These are phyloP conservation scores for Xylariaceae sp. DNA, from an alignment of 2,329 filamentous ascomycete genomes.

Conservation along the genomic window DNA sequence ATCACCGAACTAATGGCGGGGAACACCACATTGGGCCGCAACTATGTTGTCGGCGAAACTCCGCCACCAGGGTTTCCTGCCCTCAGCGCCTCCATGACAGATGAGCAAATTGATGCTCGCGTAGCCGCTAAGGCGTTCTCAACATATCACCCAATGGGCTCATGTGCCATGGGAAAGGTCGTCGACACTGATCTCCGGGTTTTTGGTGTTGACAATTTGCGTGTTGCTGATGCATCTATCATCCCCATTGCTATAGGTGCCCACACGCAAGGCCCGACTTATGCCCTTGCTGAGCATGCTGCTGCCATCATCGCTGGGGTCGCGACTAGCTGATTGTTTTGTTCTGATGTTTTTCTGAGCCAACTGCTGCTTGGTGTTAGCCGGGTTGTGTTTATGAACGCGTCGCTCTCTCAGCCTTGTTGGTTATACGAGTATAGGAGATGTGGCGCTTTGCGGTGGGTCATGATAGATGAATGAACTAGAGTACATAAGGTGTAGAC, in stretches of 20 bases:
- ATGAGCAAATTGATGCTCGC: background rate
- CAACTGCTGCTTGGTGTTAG: no score
- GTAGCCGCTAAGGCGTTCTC: background rate
- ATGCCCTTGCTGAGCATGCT: slow-evolving; percentile 58
- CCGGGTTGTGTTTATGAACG: no score
- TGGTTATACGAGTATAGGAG: no score
- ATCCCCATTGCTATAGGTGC: slow-evolving; percentile 39
- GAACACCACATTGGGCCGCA: background rate
- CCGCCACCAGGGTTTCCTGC: background rate
- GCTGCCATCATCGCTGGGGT: slow-evolving; percentile 45
- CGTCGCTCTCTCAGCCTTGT: no score
- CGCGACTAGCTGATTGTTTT: background rate
- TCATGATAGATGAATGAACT: no score
- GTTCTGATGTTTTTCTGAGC: no score
- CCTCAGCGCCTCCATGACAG: background rate
- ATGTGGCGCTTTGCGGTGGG: no score
- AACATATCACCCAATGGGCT: slow-evolving; percentile 1
- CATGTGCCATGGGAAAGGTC: slow-evolving; percentile 30
- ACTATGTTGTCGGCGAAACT: background rate
- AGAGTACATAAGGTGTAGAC: no score
- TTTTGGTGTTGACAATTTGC: slow-evolving; percentile 35
- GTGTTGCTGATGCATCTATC: slow-evolving; percentile 39
- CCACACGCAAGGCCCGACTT: slow-evolving; percentile 49
- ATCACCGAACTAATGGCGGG: background rate
- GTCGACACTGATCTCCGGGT: slow-evolving; percentile 36